A percentile compares a stretch with the other conserved stretches of the same genome.
These are phyloP conservation scores for Reutealis trisperma DNA, from an alignment of 345 rosid genomes.

Conservation along the genomic window DNA sequence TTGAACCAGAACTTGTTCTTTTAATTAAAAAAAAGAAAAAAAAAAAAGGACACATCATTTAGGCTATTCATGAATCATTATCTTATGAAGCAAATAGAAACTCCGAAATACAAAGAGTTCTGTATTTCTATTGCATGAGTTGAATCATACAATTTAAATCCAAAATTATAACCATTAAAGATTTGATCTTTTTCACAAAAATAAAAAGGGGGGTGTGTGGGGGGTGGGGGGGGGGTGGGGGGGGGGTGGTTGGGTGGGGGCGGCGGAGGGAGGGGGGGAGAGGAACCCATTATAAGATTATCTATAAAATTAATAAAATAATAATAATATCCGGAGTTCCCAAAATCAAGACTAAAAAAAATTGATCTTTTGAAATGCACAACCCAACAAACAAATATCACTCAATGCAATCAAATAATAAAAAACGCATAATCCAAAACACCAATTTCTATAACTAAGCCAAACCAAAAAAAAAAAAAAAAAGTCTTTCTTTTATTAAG, in stretches of 20 bases:
- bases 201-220: neutral
- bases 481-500: neutral
- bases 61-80: neutral
- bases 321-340: neutral
- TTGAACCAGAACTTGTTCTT: neutral
- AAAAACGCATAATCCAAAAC: neutral
- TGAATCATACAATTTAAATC: neutral
- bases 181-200: neutral
- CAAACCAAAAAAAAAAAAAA: too few relatives aligned
- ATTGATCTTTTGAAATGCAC: neutral
- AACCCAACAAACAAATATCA: neutral
- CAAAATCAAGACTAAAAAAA: neutral
- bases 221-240: too few relatives aligned
- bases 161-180: neutral
- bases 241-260: too few relatives aligned
- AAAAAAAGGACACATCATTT: neutral
- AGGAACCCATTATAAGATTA: neutral
- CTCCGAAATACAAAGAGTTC: neutral
- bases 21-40: neutral
- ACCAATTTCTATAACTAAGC: neutral
- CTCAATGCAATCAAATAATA: neutral
- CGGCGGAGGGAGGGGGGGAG: too few relatives aligned
- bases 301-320: neutral
- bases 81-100: neutral
- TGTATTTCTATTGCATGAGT: neutral